Evolutionary conservation across 306 rosid genomes (phyloP).

Genomic region (Cucumis hystrix): DNA sequence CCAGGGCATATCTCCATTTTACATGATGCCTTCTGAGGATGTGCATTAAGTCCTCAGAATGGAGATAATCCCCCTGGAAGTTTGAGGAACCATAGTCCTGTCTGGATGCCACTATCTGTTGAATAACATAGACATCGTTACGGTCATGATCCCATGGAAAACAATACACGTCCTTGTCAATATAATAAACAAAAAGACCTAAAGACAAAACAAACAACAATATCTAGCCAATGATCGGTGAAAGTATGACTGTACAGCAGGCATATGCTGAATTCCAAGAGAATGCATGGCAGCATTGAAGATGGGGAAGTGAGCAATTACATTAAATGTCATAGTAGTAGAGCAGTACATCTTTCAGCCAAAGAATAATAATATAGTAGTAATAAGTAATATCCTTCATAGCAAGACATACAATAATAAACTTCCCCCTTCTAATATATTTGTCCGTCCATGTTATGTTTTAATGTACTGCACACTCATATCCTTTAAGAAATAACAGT

Average conservation of each 20-base stretch:
- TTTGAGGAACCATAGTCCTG: conserved; percentile 30
- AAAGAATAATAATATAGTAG: neutral
- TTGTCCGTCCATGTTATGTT: neutral
- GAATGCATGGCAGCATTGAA: neutral
- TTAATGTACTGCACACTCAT: neutral
- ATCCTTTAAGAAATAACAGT: neutral
- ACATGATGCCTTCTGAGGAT: conserved; percentile 27
- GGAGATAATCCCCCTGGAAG: conserved; percentile 39
- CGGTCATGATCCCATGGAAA: neutral
- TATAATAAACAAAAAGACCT: too few relatives aligned
- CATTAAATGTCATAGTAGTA: neutral
- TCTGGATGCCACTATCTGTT: conserved; percentile 41
- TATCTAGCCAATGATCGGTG: neutral
- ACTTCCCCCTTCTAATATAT: neutral
- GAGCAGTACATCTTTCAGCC: neutral
- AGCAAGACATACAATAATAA: neutral
- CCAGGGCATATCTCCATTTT: conserved; percentile 20
- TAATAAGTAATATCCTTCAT: neutral
- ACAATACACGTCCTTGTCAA: neutral
- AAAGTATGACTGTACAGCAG: neutral
- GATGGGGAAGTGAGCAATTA: neutral
- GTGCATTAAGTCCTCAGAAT: conserved; percentile 31
- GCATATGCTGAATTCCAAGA: neutral
- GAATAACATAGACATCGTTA: neutral
- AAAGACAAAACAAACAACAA: neutral